Conservation (phyloP, 345 rosid genomes). For the Cardamine occulta region DNA sequence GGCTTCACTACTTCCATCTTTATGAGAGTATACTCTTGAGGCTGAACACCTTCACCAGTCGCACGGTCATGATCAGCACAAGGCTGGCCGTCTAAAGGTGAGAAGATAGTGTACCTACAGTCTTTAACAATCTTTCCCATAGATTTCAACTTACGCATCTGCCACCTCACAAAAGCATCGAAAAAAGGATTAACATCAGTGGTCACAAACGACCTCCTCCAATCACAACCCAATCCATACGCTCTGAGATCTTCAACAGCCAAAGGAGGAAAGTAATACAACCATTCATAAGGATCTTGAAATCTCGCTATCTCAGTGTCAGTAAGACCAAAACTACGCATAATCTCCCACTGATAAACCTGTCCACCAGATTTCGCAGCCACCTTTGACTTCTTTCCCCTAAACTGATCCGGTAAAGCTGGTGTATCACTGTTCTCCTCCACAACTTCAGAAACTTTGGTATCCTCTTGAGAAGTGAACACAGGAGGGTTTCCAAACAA, state of each 20-base stretch:
- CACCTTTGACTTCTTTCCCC: constrained; percentile 87
- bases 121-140: constrained; percentile 93
- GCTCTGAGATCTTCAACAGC: constrained; percentile 79
- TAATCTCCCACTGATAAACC: constrained; percentile 89
- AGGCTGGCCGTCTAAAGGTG: constrained; percentile 94
- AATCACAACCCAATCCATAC: constrained; percentile 91
- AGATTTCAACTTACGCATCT: constrained; percentile 82
- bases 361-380: constrained; percentile 84
- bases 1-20: constrained; percentile 88
- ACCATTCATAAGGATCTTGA: constrained; percentile 80
- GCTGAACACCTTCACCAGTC: constrained; percentile 91
- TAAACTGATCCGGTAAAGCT: constrained; percentile 59
- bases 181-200: constrained; percentile 81
- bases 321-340: constrained; percentile 87
- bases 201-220: constrained; percentile 90
- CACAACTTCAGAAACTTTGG: constrained; percentile 39
- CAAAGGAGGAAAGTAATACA: constrained; percentile 73
- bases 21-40: constrained; percentile 87
- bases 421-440: constrained; percentile 47
- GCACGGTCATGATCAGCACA: constrained; percentile 98
- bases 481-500: constrained; percentile 77
- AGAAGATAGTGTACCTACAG: constrained; percentile 74
- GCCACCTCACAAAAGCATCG: constrained; percentile 88
- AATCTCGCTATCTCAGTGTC: constrained; percentile 73
- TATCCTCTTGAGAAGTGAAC: constrained; percentile 49